Conservation (phyloP, 192 early-diverging fungal genomes). For the Gorgonomyces haynaldii region DNA sequence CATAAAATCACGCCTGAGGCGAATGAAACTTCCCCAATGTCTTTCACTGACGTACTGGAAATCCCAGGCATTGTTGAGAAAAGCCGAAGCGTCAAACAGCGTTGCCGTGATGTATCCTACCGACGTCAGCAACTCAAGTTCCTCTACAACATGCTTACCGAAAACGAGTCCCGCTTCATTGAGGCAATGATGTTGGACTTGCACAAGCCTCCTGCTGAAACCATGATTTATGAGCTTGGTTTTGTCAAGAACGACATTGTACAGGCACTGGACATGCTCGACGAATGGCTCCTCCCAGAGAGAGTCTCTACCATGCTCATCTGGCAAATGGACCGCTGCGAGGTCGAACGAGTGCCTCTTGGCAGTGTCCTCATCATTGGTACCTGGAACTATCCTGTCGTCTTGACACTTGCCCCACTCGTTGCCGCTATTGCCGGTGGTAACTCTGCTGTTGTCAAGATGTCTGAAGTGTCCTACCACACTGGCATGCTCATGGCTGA, state of each 20-base stretch:
- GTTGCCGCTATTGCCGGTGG: slow-evolving; percentile 5
- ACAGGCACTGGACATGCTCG: slow-evolving; percentile 21
- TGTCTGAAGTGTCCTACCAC: slow-evolving; percentile 63
- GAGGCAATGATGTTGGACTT: slow-evolving; percentile 1
- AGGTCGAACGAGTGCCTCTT: slow-evolving; percentile 50
- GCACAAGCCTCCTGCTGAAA: slow-evolving; percentile 1
- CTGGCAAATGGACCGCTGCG: background rate
- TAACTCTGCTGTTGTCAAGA: slow-evolving; percentile 1
- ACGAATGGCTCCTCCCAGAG: slow-evolving; percentile 22
- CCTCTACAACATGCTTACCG: background rate
- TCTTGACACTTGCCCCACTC: slow-evolving; percentile 1
- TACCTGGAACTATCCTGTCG: slow-evolving; percentile 49
- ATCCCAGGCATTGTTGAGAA: background rate
- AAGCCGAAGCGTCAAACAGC: background rate
- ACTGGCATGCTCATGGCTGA: slow-evolving; percentile 48
- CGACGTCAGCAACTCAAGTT: background rate
- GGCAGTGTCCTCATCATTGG: slow-evolving; percentile 66
- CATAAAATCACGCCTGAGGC: too few species aligned
- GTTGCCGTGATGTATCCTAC: background rate
- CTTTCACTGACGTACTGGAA: too few species aligned
- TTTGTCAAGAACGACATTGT: slow-evolving; percentile 22
- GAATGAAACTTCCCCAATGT: too few species aligned
- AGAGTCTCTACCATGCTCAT: background rate
- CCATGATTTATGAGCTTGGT: slow-evolving; percentile 15
- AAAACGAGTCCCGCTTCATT: background rate